phyloP scores from a whole-genome alignment of 495 filamentous ascomycete genomes.

The Aspergillus affinis region DNA sequence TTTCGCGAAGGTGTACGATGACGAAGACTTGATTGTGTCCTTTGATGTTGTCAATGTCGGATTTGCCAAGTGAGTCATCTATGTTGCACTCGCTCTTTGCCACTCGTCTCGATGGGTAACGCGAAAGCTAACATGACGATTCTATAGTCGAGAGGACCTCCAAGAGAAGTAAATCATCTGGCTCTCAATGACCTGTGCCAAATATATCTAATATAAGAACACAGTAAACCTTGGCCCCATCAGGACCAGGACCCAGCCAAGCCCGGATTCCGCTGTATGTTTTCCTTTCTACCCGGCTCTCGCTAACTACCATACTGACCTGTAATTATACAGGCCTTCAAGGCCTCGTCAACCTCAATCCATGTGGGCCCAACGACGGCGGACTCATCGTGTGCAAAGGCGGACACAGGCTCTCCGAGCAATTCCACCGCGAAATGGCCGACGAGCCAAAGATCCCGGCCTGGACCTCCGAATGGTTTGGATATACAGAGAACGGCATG shows the following conservation, averaged over 20 bases:
- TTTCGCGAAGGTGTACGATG: slow-evolving; percentile 42
- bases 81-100: neutral
- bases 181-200: neutral
- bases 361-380: slow-evolving; percentile 44
- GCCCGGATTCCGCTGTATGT: slow-evolving; percentile 38
- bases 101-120: no score
- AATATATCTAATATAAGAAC: neutral
- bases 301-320: neutral
- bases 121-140: neutral
- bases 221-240: slow-evolving; percentile 45
- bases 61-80: slow-evolving; percentile 32
- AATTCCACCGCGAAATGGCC: slow-evolving; percentile 37
- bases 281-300: neutral
- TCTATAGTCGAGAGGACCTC: slow-evolving; percentile 30
- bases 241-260: slow-evolving; percentile 45
- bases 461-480: slow-evolving; percentile 42
- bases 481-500: slow-evolving; percentile 39
- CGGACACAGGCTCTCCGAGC: slow-evolving; percentile 31
- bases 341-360: slow-evolving; percentile 46
- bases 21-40: slow-evolving; percentile 44
- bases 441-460: slow-evolving; percentile 34
- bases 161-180: slow-evolving; percentile 22
- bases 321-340: slow-evolving; percentile 31
- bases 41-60: slow-evolving; percentile 46
- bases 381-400: slow-evolving; percentile 41